phyloP scores from a whole-genome alignment of 306 rosid genomes.

The Rosa rugosa region DNA sequence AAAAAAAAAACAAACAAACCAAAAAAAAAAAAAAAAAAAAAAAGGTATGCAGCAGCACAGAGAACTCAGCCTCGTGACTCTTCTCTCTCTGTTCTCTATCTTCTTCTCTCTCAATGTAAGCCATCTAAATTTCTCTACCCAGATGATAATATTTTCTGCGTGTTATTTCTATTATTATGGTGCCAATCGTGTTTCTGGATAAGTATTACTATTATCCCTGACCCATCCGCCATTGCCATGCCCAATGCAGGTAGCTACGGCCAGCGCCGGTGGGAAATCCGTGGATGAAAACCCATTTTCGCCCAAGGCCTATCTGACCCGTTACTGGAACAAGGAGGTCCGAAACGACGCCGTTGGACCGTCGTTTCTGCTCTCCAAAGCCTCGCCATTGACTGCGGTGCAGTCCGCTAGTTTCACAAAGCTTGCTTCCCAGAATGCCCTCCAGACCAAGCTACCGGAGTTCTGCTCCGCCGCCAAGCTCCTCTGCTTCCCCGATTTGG shows the following conservation, averaged over 20 bases:
- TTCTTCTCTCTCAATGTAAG: constrained; percentile 72
- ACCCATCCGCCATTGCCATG: constrained; percentile 23
- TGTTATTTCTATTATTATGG: neutral
- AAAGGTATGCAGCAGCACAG: constrained; percentile 25
- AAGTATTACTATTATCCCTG: neutral
- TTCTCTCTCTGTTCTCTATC: constrained; percentile 48
- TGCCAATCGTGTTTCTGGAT: neutral
- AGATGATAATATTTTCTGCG: neutral
- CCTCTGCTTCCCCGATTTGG: constrained; percentile 70
- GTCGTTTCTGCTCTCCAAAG: constrained; percentile 62
- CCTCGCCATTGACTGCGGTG: constrained; percentile 64
- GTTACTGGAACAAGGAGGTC: constrained; percentile 95
- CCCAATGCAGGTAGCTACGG: constrained; percentile 65
- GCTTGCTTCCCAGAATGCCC: constrained; percentile 50
- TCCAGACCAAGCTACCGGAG: constrained; percentile 63
- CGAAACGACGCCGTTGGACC: constrained; percentile 58
- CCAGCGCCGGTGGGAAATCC: constrained; percentile 3
- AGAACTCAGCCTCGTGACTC: constrained; percentile 40
- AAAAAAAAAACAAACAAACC: neutral
- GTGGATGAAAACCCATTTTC: constrained; percentile 58
- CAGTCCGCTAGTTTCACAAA: constrained; percentile 62
- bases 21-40: neutral
- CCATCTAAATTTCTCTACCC: constrained; percentile 14
- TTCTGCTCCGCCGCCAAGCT: constrained; percentile 79
- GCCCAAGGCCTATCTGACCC: constrained; percentile 60